phyloP scores from a whole-genome alignment of 805 yeast species.

The Torulaspora gathmanii region DNA sequence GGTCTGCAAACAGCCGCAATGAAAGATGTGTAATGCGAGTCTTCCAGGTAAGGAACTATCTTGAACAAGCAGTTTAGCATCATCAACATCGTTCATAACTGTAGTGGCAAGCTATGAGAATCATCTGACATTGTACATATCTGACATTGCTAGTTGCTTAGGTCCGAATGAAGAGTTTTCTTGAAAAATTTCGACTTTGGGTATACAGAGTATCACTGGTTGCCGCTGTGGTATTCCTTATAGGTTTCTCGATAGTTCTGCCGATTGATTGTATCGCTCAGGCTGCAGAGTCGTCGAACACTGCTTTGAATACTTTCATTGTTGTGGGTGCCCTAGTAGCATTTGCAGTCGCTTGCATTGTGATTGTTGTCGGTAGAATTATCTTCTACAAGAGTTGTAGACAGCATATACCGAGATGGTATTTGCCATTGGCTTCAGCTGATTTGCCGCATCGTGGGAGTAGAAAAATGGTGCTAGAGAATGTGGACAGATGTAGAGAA shows the following conservation, averaged over 20 bases:
- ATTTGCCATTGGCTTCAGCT: conserved; percentile 60
- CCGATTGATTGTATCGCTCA: conserved; percentile 76
- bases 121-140: not conserved
- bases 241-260: conserved; percentile 63
- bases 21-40: too few relatives aligned
- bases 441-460: conserved; percentile 50
- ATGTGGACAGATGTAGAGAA: conserved; percentile 41
- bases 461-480: conserved; percentile 38
- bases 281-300: conserved; percentile 48
- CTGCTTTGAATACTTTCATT: conserved; percentile 76
- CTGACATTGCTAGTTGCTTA: not conserved
- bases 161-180: conserved; percentile 2
- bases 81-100: not conserved
- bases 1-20: too few relatives aligned
- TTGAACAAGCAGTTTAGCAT: too few relatives aligned
- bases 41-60: too few relatives aligned
- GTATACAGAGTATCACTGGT: conserved; percentile 18
- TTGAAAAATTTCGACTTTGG: conserved; percentile 14
- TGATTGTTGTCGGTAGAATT: conserved; percentile 56
- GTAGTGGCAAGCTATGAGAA: not conserved
- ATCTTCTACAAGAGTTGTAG: conserved; percentile 52
- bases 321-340: conserved; percentile 67
- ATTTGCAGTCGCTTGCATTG: conserved; percentile 47
- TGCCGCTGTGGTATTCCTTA: conserved; percentile 33
- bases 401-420: conserved; percentile 73